Percentiles rank a stretch among this genome's conserved stretches.
Evolutionary conservation across 208 protist species (phyloP).

Genomic region (Acanthamoeba lenticulata): DNA sequence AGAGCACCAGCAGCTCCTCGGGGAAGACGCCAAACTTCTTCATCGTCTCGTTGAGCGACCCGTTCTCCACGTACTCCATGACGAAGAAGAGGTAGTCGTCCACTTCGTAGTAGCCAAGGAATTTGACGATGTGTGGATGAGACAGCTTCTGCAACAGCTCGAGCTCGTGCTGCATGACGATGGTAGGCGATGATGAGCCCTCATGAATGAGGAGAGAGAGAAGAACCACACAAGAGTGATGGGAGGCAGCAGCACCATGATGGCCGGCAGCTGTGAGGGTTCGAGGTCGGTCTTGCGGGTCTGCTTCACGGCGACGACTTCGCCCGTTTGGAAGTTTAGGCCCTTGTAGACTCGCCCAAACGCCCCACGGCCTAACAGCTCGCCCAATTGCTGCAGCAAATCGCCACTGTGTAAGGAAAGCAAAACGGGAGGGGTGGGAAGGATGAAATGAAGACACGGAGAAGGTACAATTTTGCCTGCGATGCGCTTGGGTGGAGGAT

Average conservation of each 20-base stretch:
- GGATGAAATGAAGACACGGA: not conserved
- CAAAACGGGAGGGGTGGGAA: not conserved
- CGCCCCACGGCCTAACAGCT: constrained; percentile 78
- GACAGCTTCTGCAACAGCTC: constrained; percentile 86
- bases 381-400: constrained; percentile 65
- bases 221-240: not conserved
- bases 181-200: not conserved
- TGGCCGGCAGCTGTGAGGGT: constrained; percentile 74
- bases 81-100: constrained; percentile 64
- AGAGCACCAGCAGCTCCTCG: constrained; percentile 87
- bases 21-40: constrained; percentile 91
- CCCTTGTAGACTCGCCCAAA: constrained; percentile 86
- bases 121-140: constrained; percentile 89
- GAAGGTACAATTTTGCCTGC: constrained; percentile 23
- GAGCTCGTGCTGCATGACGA: constrained; percentile 71
- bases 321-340: constrained; percentile 82
- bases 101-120: constrained; percentile 82
- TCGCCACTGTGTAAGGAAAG: not conserved
- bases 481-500: constrained; percentile 1
- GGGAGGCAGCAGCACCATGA: constrained; percentile 59
- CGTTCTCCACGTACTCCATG: constrained; percentile 87
- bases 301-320: constrained; percentile 87
- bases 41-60: constrained; percentile 88
- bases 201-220: not conserved
- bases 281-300: constrained; percentile 74